Evolutionary conservation across 2,329 filamentous ascomycete species (phyloP).

Genomic region (Colletotrichum salicis): DNA sequence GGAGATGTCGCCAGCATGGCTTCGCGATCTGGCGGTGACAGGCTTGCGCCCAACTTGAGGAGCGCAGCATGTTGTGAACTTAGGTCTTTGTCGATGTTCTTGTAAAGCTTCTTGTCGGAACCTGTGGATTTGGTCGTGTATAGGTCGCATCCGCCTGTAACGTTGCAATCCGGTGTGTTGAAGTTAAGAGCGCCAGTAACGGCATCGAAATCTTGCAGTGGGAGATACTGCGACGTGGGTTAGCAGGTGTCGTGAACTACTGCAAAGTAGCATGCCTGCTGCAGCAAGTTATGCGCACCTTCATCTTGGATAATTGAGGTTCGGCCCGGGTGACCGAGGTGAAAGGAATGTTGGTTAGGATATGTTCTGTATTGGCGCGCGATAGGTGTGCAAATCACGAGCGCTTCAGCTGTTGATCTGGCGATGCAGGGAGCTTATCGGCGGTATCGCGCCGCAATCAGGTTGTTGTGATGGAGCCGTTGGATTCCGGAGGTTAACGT

Average conservation of each 20-base stretch:
- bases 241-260: slow-evolving; percentile 23
- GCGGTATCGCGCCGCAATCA: slow-evolving; percentile 29
- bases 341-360: slow-evolving; percentile 11
- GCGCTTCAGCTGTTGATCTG: slow-evolving; percentile 1
- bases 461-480: slow-evolving; percentile 31
- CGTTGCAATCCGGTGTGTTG: slow-evolving; percentile 90
- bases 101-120: slow-evolving; percentile 96
- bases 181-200: slow-evolving; percentile 95
- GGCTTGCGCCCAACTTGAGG: slow-evolving; percentile 83
- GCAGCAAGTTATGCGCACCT: slow-evolving; percentile 35
- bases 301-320: slow-evolving; percentile 34
- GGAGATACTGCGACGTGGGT: slow-evolving; percentile 76
- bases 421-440: slow-evolving; percentile 26
- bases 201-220: slow-evolving; percentile 88
- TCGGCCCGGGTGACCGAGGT: slow-evolving; percentile 21
- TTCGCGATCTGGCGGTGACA: slow-evolving; percentile 84
- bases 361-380: slow-evolving; percentile 13
- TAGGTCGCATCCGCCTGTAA: slow-evolving; percentile 92
- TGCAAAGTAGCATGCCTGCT: slow-evolving; percentile 19
- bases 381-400: background rate
- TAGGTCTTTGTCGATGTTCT: slow-evolving; percentile 90
- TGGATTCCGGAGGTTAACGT: slow-evolving; percentile 25
- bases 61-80: slow-evolving; percentile 92
- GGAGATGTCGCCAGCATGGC: slow-evolving; percentile 76
- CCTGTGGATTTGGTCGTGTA: slow-evolving; percentile 98